Conservation (phyloP, 2,329 filamentous ascomycete genomes). For the Nigrograna mackinnonii region DNA sequence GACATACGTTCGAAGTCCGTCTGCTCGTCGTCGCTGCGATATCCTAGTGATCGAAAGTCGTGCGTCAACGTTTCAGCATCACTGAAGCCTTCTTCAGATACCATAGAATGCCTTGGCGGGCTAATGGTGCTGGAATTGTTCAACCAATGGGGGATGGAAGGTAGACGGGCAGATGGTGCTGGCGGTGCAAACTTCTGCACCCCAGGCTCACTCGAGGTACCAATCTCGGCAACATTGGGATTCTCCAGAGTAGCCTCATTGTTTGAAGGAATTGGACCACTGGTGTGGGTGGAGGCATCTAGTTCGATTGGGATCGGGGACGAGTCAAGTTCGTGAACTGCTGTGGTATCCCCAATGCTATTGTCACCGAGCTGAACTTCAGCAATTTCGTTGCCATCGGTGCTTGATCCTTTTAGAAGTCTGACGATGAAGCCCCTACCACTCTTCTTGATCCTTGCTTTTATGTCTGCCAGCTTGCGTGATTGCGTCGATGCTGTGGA, state of each 20-base stretch:
- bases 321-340: slow-evolving; percentile 23
- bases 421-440: slow-evolving; percentile 36
- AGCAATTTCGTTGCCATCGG: slow-evolving; percentile 27
- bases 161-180: neutral
- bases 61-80: slow-evolving; percentile 32
- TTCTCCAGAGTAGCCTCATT: neutral
- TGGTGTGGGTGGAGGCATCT: neutral
- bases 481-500: slow-evolving; percentile 28
- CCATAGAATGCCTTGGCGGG: slow-evolving; percentile 12
- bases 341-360: neutral
- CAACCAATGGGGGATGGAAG: slow-evolving; percentile 15
- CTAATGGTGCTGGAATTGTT: slow-evolving; percentile 3
- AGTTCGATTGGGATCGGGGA: neutral
- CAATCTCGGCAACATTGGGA: slow-evolving; percentile 25
- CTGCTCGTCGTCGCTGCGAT: slow-evolving; percentile 19
- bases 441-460: slow-evolving; percentile 35
- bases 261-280: neutral
- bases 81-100: slow-evolving; percentile 26
- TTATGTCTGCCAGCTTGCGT: slow-evolving; percentile 30
- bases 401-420: slow-evolving; percentile 27
- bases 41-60: slow-evolving; percentile 19
- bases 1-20: slow-evolving; percentile 21
- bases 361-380: slow-evolving; percentile 27
- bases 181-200: slow-evolving; percentile 4
- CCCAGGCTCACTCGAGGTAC: slow-evolving; percentile 25